phyloP scores from a whole-genome alignment of 202 grass and related monocot genomes.

The Schoenoplectus tabernaemontani region DNA sequence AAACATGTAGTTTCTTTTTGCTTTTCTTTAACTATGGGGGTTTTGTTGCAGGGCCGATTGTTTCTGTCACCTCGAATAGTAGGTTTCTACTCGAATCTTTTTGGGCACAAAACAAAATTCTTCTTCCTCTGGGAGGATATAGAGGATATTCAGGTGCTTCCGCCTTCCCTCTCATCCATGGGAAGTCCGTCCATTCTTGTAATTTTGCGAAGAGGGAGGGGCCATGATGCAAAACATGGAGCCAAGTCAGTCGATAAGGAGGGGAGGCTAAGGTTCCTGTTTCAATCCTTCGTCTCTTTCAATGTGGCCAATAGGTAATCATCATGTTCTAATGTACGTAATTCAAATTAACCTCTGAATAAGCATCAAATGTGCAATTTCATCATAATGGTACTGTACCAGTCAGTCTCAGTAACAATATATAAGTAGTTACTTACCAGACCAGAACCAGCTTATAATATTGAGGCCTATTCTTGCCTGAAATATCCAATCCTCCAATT shows the following conservation, averaged over 20 bases:
- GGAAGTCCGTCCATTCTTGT: conserved; percentile 70
- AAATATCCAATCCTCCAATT: neutral
- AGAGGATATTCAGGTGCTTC: conserved; percentile 66
- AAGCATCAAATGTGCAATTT: neutral
- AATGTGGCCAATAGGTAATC: conserved; percentile 62
- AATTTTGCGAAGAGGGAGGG: conserved; percentile 78
- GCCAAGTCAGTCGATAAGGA: conserved; percentile 64
- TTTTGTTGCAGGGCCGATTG: conserved; percentile 68
- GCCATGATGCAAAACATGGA: conserved; percentile 73
- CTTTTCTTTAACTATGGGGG: conserved; percentile 20
- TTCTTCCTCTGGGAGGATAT: conserved; percentile 99
- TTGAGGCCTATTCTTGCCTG: neutral
- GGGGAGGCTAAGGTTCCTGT: conserved; percentile 78
- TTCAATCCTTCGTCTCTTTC: conserved; percentile 96
- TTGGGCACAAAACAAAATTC: conserved; percentile 96
- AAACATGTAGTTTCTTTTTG: neutral
- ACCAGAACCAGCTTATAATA: neutral
- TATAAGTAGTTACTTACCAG: neutral
- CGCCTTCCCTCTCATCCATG: conserved; percentile 72
- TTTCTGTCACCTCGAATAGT: conserved; percentile 98
- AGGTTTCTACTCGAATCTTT: conserved; percentile 85
- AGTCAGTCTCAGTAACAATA: neutral
- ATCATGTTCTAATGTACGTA: neutral
- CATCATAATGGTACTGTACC: neutral
- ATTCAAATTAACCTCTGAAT: neutral